Evolutionary conservation across 2,329 filamentous ascomycete genomes (phyloP), one percentile per base, ranked within the genome.

Genomic region (Ophiosphaerella herpotricha): DNA sequence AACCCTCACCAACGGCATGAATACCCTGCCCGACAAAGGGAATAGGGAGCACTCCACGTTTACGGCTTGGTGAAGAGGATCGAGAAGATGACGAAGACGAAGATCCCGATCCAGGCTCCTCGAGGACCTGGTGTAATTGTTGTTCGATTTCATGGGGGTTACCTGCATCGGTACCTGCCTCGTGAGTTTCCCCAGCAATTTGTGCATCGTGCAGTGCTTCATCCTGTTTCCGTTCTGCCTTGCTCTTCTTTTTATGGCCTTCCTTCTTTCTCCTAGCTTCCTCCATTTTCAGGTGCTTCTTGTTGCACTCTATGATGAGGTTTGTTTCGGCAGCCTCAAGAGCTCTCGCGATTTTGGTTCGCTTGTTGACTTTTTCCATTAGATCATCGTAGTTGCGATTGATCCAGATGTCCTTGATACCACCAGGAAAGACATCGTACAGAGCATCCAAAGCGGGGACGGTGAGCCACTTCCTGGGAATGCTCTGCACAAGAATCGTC

Each of bases 381-480:
- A 99, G 81, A 7, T 87, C 82, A 37, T 92, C 90, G 59, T 91
- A 87, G 67, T 99, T 90, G 54, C 93, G 85, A 52, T 97, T 99
- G 63, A 99, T 86, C 92, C 93, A 99, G 39, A 99, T 89, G 61
- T 97, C 97, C 52, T 90, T 85, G 66, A 99, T 88, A 26, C 94
- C 94, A 16, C 94, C 94, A 0, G 94, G 94, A 62, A 97, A 97
- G 1, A 97, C 92, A 70, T 99, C 94, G 65, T 95, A 99, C 0
- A 99, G 79, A 0, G 88, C 88, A 50, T 85, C 82, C 4, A 99
- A 80, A 0, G 90, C 90, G 38, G 96, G 86, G 41, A 90, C 83
- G 2, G 84, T 91, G 7, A 96, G 84, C 94, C 94, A 99, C 67
- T 95, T 96, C 35, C 83, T 78, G 1, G 94, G 94, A 43, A 99